phyloP scores from a whole-genome alignment of 257 asterid genomes.

The Solanum etuberosum region DNA sequence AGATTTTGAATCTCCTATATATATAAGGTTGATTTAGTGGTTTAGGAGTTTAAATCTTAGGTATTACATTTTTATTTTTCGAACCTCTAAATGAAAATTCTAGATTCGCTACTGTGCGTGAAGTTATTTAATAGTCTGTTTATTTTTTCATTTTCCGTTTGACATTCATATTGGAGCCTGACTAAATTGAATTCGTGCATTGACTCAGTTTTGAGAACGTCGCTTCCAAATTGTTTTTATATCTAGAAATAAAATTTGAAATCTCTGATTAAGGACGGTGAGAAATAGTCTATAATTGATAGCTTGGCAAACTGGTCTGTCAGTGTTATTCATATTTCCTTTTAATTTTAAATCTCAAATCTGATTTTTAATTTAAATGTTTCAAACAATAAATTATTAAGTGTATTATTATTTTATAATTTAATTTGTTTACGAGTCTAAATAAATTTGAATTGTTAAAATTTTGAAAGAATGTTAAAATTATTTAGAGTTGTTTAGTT shows the following conservation, averaged over 20 bases:
- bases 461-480: too few relatives aligned
- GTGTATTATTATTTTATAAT: too few relatives aligned
- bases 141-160: neutral
- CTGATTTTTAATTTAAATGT: neutral
- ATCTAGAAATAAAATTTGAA: neutral
- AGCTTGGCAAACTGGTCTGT: neutral
- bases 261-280: neutral
- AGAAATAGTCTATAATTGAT: too few relatives aligned
- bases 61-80: neutral
- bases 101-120: too few relatives aligned
- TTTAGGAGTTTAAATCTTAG: neutral
- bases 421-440: too few relatives aligned
- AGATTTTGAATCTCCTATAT: neutral
- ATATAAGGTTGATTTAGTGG: neutral
- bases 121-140: neutral
- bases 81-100: neutral
- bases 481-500: too few relatives aligned
- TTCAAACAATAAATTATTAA: too few relatives aligned
- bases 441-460: too few relatives aligned
- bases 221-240: too few relatives aligned
- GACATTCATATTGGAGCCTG: rapidly evolving
- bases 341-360: neutral
- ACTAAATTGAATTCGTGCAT: neutral
- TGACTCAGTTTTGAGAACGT: neutral
- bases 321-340: neutral